Evolutionary conservation across 2,329 filamentous ascomycete genomes (phyloP).

Genomic region (Dactylellina drechsleri): DNA sequence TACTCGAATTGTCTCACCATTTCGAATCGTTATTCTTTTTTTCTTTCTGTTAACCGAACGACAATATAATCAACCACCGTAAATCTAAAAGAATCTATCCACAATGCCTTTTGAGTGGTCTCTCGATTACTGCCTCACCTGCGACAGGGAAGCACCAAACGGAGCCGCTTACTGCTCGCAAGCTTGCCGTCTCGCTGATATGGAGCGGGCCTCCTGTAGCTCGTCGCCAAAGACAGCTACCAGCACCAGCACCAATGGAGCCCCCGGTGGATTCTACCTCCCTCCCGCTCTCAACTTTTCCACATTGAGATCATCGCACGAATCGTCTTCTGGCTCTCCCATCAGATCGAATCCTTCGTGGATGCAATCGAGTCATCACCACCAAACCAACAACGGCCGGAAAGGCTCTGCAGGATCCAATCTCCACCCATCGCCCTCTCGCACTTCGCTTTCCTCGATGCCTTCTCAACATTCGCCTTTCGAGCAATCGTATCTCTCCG

Average conservation of each 20-base stretch:
- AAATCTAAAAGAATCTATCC: constrained; percentile 14
- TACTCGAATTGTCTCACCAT: background rate
- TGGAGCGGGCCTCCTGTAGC: constrained; percentile 73
- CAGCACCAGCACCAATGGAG: constrained; percentile 62
- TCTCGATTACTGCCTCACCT: constrained; percentile 91
- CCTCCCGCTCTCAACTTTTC: constrained; percentile 79
- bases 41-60: background rate
- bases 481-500: constrained; percentile 72
- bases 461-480: constrained; percentile 66
- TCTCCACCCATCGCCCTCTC: constrained; percentile 75
- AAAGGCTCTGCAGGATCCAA: constrained; percentile 49
- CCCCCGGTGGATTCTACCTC: constrained; percentile 70
- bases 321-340: constrained; percentile 67
- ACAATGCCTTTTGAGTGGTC: constrained; percentile 69
- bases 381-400: constrained; percentile 15
- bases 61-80: constrained; percentile 29
- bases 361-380: constrained; percentile 58
- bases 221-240: constrained; percentile 69
- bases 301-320: constrained; percentile 31
- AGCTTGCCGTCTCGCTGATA: constrained; percentile 85
- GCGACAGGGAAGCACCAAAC: constrained; percentile 68
- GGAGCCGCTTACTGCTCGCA: constrained; percentile 62
- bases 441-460: constrained; percentile 84
- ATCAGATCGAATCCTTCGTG: constrained; percentile 58
- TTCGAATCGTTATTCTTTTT: constrained; percentile 4